Percentiles rank a stretch among this genome's conserved stretches.
Evolutionary conservation across 331 rosid genomes (phyloP).

Genomic region (Quercus phellos): DNA sequence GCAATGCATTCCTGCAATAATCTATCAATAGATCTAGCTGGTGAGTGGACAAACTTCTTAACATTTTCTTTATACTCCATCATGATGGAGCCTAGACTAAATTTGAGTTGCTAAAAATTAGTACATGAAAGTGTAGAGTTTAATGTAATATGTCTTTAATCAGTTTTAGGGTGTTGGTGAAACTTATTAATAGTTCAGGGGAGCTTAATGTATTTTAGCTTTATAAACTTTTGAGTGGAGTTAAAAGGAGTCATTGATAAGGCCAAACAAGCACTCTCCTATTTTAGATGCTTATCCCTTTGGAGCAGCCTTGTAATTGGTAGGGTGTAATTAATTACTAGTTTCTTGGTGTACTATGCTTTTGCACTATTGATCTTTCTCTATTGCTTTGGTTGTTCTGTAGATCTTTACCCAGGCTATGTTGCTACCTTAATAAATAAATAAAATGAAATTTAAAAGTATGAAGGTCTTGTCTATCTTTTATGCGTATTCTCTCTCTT

Average conservation of each 20-base stretch:
- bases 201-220: no score
- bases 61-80: neutral
- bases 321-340: neutral
- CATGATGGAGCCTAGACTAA: neutral
- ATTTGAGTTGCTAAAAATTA: neutral
- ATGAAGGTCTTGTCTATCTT: no score
- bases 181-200: no score
- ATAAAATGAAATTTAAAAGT: no score
- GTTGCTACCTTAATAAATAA: neutral
- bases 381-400: neutral
- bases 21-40: slow-evolving; percentile 48
- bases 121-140: neutral
- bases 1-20: slow-evolving; percentile 44
- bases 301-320: neutral
- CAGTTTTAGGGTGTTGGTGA: no score
- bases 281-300: neutral
- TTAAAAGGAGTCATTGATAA: neutral
- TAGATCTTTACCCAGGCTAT: neutral
- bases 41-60: slow-evolving; percentile 37
- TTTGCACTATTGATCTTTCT: neutral
- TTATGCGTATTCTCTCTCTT: no score
- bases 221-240: neutral
- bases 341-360: neutral
- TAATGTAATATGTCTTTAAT: neutral
- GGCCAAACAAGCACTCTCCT: neutral